Evolutionary conservation across 192 early-diverging fungal genomes (phyloP).

Genomic region (Lunasporangiospora selenospora): DNA sequence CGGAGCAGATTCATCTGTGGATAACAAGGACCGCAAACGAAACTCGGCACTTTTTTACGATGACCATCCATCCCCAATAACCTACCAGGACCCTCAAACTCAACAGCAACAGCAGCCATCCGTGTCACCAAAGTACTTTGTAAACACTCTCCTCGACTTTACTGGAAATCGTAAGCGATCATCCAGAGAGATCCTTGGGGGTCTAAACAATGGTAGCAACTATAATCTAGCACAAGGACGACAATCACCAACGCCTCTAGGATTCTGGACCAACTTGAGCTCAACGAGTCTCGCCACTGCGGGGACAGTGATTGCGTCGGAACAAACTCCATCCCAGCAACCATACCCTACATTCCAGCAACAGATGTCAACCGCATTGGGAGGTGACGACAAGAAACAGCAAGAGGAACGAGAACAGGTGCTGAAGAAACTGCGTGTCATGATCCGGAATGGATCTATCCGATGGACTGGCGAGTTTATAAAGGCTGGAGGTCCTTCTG

Average conservation of each 20-base stretch:
- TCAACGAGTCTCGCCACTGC: slow-evolving; percentile 12
- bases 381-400: slow-evolving; percentile 14
- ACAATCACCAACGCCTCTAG: too few species aligned
- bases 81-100: slow-evolving; percentile 26
- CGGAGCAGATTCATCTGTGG: too few species aligned
- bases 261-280: slow-evolving; percentile 25
- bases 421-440: slow-evolving; percentile 32
- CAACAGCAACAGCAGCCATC: too few species aligned
- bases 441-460: slow-evolving; percentile 42
- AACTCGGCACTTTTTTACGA: slow-evolving; percentile 31
- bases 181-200: slow-evolving; percentile 7
- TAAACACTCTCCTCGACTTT: slow-evolving; percentile 25
- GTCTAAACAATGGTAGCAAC: too few species aligned
- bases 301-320: too few species aligned
- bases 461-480: slow-evolving; percentile 48
- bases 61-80: slow-evolving; percentile 11
- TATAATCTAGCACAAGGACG: too few species aligned
- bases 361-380: slow-evolving; percentile 17
- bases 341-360: slow-evolving; percentile 20
- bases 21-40: slow-evolving; percentile 32
- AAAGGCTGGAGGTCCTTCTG: slow-evolving; percentile 28
- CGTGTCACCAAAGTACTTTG: slow-evolving; percentile 37
- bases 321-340: neutral
- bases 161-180: slow-evolving; percentile 23
- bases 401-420: slow-evolving; percentile 39